phyloP scores from a whole-genome alignment of 2,329 filamentous ascomycete genomes.

The Neophaeococcomyces mojaviensis region DNA sequence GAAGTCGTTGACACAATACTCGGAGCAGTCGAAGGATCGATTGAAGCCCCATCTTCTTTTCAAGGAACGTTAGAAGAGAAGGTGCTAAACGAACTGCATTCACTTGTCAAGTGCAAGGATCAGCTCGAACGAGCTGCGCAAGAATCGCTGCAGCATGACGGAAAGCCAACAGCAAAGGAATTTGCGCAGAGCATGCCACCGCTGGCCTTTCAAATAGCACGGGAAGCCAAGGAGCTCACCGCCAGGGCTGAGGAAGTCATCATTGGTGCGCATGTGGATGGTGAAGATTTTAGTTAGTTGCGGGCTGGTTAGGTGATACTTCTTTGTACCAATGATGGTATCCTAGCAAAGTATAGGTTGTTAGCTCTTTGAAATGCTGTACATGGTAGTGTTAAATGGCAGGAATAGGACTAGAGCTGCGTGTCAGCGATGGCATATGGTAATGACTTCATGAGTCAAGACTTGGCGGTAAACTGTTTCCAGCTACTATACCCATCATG shows the following conservation, averaged over 20 bases:
- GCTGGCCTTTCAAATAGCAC: constrained; percentile 78
- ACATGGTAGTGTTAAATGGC: not conserved
- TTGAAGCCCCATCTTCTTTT: constrained; percentile 40
- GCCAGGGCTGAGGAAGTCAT: constrained; percentile 38
- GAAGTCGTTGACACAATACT: constrained; percentile 64
- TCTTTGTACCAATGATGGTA: too few species aligned
- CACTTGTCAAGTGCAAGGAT: constrained; percentile 55
- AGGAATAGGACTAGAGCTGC: not conserved
- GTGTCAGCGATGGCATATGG: not conserved
- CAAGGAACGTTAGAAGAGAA: constrained; percentile 37
- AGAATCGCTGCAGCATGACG: constrained; percentile 54
- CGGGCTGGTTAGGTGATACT: not conserved
- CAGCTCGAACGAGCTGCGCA: constrained; percentile 58
- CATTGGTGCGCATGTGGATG: constrained; percentile 22
- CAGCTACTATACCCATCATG: too few species aligned
- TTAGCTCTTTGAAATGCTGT: not conserved
- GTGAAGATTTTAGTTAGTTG: constrained; percentile 27
- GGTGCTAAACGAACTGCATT: constrained; percentile 33
- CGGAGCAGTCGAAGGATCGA: constrained; percentile 54
- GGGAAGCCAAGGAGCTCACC: constrained; percentile 70
- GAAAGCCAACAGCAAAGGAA: constrained; percentile 42
- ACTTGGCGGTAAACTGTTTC: too few species aligned
- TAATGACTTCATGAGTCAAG: constrained; percentile 1
- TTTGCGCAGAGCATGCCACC: constrained; percentile 68
- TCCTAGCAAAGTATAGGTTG: too few species aligned